Base-by-base conservation (phyloP, 1,139 yeast genomes). In the Diutina siamensis region DNA sequence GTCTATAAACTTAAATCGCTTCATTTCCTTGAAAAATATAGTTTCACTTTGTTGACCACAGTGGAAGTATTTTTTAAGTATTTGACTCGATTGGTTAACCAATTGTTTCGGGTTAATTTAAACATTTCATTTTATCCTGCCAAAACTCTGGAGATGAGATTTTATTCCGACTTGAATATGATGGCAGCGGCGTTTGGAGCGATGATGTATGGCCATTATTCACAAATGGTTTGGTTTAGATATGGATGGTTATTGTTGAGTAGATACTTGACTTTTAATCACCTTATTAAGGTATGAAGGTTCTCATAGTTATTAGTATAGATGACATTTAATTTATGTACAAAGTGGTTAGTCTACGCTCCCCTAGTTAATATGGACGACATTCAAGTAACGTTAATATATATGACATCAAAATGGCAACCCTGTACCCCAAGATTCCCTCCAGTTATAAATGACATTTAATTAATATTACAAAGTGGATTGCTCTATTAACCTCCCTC, bases 221-320 rank as follows among this genome's bases (percentile, higher is more conserved):
- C 95, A 3, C 99, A 92, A 61, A 84, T 92, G 87, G 89, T 82
- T 13, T 92, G 97, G 97, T 92, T 83, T 62, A 72, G 99, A 52
- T 86, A 84, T 67, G 83, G 88, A 1, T 92, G 97, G 97, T 69
- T 92, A 56, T 50, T 76, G 7, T 64, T 81, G 40, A 83, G 95
- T 50, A 71, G 94, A 51, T 84, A 83, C 63, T 74, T 83, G 74
- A 80, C 79, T 41, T 72, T 71, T 46, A 92, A 89, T 61, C 89
- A 85, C 56, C 69, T 88, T 49, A 64, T 65, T 38, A 64, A 66
- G 48, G 46, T 52, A 15, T 28, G 40, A 40, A n/a, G n/a, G n/a
- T n/a, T n/a, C n/a, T n/a, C n/a, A n/a, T n/a, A n/a, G n/a, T n/a
- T n/a, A n/a, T n/a, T n/a, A n/a, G n/a, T n/a, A n/a, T n/a, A n/a